Base-by-base conservation (phyloP, 192 early-diverging fungal species). In the Backusella luteola region DNA sequence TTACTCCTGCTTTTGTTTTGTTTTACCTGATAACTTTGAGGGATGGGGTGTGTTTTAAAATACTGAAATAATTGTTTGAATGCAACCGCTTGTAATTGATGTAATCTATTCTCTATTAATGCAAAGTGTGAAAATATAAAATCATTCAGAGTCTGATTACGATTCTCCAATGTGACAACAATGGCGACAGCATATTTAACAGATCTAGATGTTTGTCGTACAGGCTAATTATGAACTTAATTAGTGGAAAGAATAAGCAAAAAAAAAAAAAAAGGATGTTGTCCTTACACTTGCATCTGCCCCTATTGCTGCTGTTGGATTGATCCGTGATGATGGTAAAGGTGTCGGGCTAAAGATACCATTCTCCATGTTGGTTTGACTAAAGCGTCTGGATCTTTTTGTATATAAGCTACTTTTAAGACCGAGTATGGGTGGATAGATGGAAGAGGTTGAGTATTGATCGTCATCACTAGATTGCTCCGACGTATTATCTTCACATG, bases 61-160 rank as follows among this genome's bases (percentile, higher is more conserved):
- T 75, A 63, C 26, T 74, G 69, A 38, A 70, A 78, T 15, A 89
- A 74, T 26, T 85, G 53, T 67, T 84, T 83, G 38, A 87, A 77
- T 34, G 83, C 85, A 9, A 82, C 75, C 26, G 81, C 77, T 49
- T 89, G 86, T 26, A 89, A 84, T 69, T 89, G 88, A 66, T 89
- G 88, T 21, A 89, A 63, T 56, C 79, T 79, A 56, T 84, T 86
- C 52, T 89, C 88, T 49, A 89, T 81, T n/a, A 89, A 73, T 26
- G 88, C 86, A 76, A 87, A 89, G 70, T 89, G 88, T 11, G 88
- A 89, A 67, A 89, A 89, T 14, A 89, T 79, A 69, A 89, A 87
- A 67, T 87, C 86, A 26, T 85, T 78, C 32, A 89, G 34, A 26
- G 82, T 79, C 29, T 77, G 63, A 34, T 73, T 76, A 67, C 85